These are phyloP conservation scores for Prunus kanzakura DNA, from an alignment of 306 rosid species.

Conservation along the genomic window DNA sequence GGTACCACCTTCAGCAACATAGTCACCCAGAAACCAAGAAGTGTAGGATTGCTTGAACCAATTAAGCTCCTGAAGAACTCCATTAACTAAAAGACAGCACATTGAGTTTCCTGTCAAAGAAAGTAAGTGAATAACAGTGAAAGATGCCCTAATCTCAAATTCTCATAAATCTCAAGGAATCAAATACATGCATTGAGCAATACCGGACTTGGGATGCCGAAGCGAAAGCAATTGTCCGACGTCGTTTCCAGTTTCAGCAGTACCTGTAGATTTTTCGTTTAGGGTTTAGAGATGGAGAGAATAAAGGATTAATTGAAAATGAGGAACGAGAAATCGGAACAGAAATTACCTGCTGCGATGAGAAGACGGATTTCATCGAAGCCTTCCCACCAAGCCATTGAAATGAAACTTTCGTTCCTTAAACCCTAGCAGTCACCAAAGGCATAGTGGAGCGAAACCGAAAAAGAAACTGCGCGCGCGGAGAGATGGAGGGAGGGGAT, in stretches of 20 bases:
- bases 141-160: neutral
- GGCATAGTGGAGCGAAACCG: neutral
- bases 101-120: constrained; percentile 53
- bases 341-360: constrained; percentile 56
- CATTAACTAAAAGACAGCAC: constrained; percentile 62
- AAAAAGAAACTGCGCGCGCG: neutral
- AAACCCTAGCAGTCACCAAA: constrained; percentile 21
- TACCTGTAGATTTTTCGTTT: constrained; percentile 36
- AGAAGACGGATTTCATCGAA: constrained; percentile 67
- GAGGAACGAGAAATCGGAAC: neutral
- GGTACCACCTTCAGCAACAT: constrained; percentile 58
- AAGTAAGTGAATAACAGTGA: constrained; percentile 8
- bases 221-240: constrained; percentile 50
- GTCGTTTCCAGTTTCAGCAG: constrained; percentile 45
- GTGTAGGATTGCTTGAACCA: constrained; percentile 84
- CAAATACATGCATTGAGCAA: neutral
- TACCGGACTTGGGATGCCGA: constrained; percentile 87
- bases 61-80: constrained; percentile 71
- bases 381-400: constrained; percentile 67
- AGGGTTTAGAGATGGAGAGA: neutral
- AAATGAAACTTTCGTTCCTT: neutral
- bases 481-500: neutral
- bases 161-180: neutral
- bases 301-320: neutral
- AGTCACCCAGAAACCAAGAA: constrained; percentile 95